Evolutionary conservation across 495 filamentous ascomycete species (phyloP).

Genomic region (Margaritispora aquatica): DNA sequence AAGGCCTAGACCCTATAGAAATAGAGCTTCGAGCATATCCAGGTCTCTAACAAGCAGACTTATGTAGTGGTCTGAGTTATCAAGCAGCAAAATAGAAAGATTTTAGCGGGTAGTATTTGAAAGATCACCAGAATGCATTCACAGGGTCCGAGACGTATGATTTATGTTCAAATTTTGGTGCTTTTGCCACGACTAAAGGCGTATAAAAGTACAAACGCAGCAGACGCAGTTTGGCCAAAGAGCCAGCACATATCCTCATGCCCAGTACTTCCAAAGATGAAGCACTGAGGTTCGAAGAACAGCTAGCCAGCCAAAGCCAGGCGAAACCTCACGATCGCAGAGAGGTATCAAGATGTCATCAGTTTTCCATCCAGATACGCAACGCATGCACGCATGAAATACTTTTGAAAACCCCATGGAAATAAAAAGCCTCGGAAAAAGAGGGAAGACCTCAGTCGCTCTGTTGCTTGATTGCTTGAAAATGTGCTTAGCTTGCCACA

Average conservation of each 20-base stretch:
- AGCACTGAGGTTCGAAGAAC: background rate
- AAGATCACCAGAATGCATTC: too few species aligned
- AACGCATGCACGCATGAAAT: background rate
- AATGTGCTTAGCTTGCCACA: background rate
- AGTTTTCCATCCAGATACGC: background rate
- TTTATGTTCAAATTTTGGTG: background rate
- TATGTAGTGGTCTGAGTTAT: too few species aligned
- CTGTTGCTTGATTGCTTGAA: background rate
- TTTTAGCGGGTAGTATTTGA: too few species aligned
- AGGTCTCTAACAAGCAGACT: too few species aligned
- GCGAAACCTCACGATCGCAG: background rate
- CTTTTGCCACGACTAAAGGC: slow-evolving; percentile 25
- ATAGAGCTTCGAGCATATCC: too few species aligned
- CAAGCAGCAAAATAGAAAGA: too few species aligned
- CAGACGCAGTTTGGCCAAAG: slow-evolving; percentile 1
- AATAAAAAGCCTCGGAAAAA: background rate
- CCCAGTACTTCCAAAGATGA: slow-evolving; percentile 1
- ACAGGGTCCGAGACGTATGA: background rate
- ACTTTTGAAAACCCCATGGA: slow-evolving; percentile 16
- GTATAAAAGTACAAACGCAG: slow-evolving; percentile 22
- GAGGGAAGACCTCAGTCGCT: background rate
- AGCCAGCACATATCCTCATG: too few species aligned
- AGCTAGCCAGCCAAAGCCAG: slow-evolving; percentile 5
- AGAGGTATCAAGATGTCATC: background rate
- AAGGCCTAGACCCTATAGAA: too few species aligned